These are phyloP conservation scores for Suillus hirtellus DNA, from an alignment of 768 basidiomycete species.

Conservation along the genomic window DNA sequence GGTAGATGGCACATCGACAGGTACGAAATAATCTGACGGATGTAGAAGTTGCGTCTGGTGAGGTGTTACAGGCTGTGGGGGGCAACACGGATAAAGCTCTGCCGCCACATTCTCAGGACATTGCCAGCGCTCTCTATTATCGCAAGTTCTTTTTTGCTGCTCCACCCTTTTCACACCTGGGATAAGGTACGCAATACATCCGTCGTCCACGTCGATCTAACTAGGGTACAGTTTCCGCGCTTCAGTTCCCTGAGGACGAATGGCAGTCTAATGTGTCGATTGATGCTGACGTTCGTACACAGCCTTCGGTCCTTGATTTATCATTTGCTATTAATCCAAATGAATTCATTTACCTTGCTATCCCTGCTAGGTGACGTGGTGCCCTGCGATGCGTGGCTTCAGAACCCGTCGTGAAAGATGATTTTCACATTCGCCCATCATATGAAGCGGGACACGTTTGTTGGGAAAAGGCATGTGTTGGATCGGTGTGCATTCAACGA, in stretches of 20 bases:
- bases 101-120: not conserved
- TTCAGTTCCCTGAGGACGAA: not conserved
- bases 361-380: not conserved
- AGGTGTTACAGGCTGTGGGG: not conserved
- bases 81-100: not conserved
- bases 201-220: slow-evolving; percentile 1
- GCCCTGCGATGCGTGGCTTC: not conserved
- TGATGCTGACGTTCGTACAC: not conserved
- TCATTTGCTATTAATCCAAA: not conserved
- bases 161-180: not conserved
- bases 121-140: slow-evolving; percentile 7
- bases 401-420: not conserved
- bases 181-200: slow-evolving; percentile 1
- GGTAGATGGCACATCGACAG: slow-evolving; percentile 23
- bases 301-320: not conserved
- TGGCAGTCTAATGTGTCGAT: slow-evolving; percentile 11
- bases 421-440: not conserved
- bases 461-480: not conserved
- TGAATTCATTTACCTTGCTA: not conserved
- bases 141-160: not conserved
- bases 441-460: not conserved
- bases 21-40: not conserved
- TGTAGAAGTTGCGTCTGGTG: slow-evolving; percentile 15
- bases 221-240: not conserved
- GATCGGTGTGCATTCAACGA: not conserved